phyloP scores from a whole-genome alignment of 352 stramenopile genomes.

The Phytopythium delawarense region DNA sequence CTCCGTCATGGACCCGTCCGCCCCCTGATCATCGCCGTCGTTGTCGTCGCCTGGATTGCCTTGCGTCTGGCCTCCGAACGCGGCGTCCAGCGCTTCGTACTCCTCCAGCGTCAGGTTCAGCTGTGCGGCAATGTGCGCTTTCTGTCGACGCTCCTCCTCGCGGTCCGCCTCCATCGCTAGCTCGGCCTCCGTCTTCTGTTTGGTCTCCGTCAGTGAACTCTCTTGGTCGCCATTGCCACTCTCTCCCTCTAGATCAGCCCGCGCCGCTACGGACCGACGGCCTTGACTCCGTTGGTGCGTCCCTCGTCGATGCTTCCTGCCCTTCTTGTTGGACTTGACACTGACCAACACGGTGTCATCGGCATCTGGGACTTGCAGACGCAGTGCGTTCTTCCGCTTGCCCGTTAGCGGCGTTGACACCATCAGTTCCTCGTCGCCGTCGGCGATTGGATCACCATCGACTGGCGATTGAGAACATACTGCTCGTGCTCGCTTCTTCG shows the following conservation, averaged over 20 bases:
- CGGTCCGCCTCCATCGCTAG: slow-evolving; percentile 40
- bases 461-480: slow-evolving; percentile 4
- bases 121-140: slow-evolving; percentile 42
- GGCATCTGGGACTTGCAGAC: slow-evolving; percentile 19
- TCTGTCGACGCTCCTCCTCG: slow-evolving; percentile 49
- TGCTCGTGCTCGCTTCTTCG: slow-evolving; percentile 10
- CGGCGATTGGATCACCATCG: slow-evolving; percentile 7
- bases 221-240: background rate
- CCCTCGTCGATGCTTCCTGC: slow-evolving; percentile 2
- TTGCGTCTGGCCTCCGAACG: slow-evolving; percentile 31
- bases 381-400: slow-evolving; percentile 43
- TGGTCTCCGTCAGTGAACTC: slow-evolving; percentile 1
- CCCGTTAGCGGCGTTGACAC: slow-evolving; percentile 6
- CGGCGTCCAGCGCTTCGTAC: slow-evolving; percentile 59
- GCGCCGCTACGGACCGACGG: background rate
- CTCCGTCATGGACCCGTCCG: slow-evolving; percentile 27
- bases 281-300: background rate
- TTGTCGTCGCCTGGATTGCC: slow-evolving; percentile 5
- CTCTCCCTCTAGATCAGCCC: background rate
- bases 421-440: slow-evolving; percentile 6
- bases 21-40: slow-evolving; percentile 6
- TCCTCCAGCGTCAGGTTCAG: slow-evolving; percentile 66
- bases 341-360: background rate
- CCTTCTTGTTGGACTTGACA: slow-evolving; percentile 13
- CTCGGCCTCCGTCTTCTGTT: slow-evolving; percentile 11